A percentile compares a stretch with the other conserved stretches of the same genome.
phyloP scores from a whole-genome alignment of 2,329 filamentous ascomycete genomes.

The Talaromyces atroroseus region DNA sequence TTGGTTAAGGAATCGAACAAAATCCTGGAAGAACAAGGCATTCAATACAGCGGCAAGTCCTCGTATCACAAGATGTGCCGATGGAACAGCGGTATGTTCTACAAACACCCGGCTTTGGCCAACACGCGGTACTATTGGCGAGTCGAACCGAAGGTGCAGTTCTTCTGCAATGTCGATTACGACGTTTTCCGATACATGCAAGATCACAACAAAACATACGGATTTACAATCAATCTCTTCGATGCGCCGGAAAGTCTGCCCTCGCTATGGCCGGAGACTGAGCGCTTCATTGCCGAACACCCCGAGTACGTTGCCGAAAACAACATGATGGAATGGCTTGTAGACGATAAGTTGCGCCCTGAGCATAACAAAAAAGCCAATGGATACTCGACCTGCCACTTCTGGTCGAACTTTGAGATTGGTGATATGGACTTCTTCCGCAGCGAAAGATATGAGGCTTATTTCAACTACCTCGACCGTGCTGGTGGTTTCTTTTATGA shows the following conservation, averaged over 20 bases:
- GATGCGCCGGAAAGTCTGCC: constrained; percentile 83
- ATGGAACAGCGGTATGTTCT: constrained; percentile 98
- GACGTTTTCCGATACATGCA: constrained; percentile 98
- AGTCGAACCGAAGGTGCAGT: constrained; percentile 96
- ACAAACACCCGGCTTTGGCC: constrained; percentile 83
- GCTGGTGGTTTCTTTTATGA: constrained; percentile 98
- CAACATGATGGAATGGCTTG: constrained; percentile 83
- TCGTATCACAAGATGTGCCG: constrained; percentile 99
- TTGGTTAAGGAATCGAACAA: constrained; percentile 79
- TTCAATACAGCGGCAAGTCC: constrained; percentile 82
- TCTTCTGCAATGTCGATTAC: constrained; percentile 98
- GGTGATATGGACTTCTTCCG: constrained; percentile 91
- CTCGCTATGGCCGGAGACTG: constrained; percentile 89
- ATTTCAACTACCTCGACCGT: constrained; percentile 90
- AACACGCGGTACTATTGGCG: constrained; percentile 93
- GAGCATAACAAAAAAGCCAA: constrained; percentile 75
- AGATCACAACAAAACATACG: constrained; percentile 97
- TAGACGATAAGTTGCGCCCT: constrained; percentile 69
- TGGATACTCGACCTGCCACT: constrained; percentile 96
- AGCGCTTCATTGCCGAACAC: constrained; percentile 81
- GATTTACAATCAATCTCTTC: constrained; percentile 96
- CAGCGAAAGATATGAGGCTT: constrained; percentile 83
- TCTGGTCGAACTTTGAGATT: constrained; percentile 99
- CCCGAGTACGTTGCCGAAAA: constrained; percentile 74
- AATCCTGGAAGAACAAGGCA: constrained; percentile 73